Evolutionary conservation across 352 stramenopile genomes (phyloP).

Genomic region (Pythium insidiosum): DNA sequence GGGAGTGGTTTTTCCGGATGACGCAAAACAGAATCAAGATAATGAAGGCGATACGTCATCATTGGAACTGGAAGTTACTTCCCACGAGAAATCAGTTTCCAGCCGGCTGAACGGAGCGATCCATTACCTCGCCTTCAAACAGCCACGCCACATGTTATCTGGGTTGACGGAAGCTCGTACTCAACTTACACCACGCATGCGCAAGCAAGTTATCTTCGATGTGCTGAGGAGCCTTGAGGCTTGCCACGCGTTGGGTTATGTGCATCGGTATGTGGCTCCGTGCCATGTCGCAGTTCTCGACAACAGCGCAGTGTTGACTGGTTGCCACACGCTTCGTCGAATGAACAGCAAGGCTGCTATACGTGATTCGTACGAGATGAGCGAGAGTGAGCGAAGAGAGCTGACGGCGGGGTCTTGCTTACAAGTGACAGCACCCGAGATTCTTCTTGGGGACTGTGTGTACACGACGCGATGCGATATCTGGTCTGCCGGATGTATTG

Average conservation of each 20-base stretch:
- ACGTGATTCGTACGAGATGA: constrained; percentile 39
- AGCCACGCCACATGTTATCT: constrained; percentile 71
- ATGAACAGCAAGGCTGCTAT: constrained; percentile 12
- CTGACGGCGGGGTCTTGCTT: constrained; percentile 59
- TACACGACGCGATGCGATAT: constrained; percentile 73
- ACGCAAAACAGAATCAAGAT: no score
- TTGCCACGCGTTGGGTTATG: constrained; percentile 64
- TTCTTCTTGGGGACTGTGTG: constrained; percentile 56
- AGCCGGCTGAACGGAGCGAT: constrained; percentile 27
- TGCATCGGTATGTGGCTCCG: constrained; percentile 70
- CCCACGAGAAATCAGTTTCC: no score
- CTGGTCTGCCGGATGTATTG: constrained; percentile 64
- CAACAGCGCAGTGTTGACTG: constrained; percentile 53
- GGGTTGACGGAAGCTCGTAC: constrained; percentile 61
- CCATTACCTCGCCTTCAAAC: constrained; percentile 76
- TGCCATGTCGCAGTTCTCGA: constrained; percentile 71
- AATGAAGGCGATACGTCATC: no score
- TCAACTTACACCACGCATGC: constrained; percentile 27
- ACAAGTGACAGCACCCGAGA: constrained; percentile 54
- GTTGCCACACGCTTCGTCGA: constrained; percentile 55
- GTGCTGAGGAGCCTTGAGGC: constrained; percentile 47
- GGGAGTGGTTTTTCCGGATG: constrained; percentile 64
- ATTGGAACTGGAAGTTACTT: no score
- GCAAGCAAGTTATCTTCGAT: constrained; percentile 67
- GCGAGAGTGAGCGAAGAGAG: constrained; percentile 72